These are phyloP conservation scores for Sphenostylis stenocarpa DNA, from an alignment of 306 rosid genomes.

Conservation along the genomic window DNA sequence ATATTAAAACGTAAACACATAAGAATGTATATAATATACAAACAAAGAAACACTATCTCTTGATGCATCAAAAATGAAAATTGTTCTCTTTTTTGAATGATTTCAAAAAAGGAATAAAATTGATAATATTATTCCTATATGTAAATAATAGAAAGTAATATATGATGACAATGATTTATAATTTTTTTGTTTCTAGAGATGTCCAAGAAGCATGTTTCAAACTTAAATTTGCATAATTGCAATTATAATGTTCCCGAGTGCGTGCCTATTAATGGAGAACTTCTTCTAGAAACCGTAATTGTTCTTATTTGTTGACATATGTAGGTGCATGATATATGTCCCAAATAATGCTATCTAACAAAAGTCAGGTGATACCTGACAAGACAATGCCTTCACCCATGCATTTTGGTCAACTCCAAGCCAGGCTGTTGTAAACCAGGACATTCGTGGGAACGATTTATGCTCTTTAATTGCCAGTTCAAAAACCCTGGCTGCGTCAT, in stretches of 20 bases:
- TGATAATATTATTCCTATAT: too few relatives aligned
- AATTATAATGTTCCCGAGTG: not conserved
- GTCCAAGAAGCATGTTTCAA: too few relatives aligned
- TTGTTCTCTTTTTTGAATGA: too few relatives aligned
- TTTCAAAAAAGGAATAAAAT: too few relatives aligned
- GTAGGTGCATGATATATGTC: not conserved
- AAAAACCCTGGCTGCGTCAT: conserved; percentile 90
- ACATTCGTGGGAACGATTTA: conserved; percentile 48
- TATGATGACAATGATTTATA: too few relatives aligned
- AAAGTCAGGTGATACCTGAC: conserved; percentile 62
- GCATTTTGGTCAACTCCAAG: conserved; percentile 86
- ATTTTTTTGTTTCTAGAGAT: too few relatives aligned
- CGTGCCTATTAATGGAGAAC: not conserved
- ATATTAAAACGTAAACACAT: not conserved
- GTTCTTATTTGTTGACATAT: not conserved
- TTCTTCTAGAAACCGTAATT: conserved; percentile 23
- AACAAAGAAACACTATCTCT: too few relatives aligned
- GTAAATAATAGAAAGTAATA: too few relatives aligned
- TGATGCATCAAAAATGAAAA: too few relatives aligned
- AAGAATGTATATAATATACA: too few relatives aligned
- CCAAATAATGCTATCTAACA: conserved; percentile 5
- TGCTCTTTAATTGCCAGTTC: conserved; percentile 87
- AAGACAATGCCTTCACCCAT: conserved; percentile 81
- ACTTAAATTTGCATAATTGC: too few relatives aligned
- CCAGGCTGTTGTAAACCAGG: conserved; percentile 91